These are phyloP conservation scores for Lichtheimia corymbifera DNA, from an alignment of 371 early-diverging fungal species.

Conservation along the genomic window DNA sequence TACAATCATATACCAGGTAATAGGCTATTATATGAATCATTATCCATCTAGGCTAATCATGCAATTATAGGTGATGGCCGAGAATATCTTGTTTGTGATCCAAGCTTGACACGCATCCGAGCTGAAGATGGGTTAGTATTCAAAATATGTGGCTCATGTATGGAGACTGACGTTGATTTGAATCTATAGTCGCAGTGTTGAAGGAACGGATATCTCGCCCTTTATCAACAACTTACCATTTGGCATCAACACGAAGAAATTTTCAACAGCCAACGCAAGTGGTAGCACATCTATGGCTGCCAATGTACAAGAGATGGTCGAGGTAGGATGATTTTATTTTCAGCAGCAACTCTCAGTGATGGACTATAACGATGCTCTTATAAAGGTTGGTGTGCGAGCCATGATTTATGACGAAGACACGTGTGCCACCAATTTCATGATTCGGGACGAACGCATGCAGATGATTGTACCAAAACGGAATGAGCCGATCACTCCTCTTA, in stretches of 20 bases:
- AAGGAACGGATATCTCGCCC: conserved; percentile 44
- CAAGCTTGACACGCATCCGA: conserved; percentile 31
- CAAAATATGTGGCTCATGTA: neutral
- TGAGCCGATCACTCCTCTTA: conserved; percentile 62
- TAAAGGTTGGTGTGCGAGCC: conserved; percentile 6
- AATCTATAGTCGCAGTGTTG: conserved; percentile 22
- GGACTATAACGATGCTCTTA: neutral
- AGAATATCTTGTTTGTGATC: conserved; percentile 43
- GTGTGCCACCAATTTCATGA: conserved; percentile 60
- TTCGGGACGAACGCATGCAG: conserved; percentile 58
- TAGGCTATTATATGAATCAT: conserved; percentile 35
- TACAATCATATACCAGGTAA: conserved; percentile 43
- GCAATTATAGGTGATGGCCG: conserved; percentile 48
- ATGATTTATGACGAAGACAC: conserved; percentile 60
- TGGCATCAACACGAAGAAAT: conserved; percentile 31
- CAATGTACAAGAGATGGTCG: conserved; percentile 52
- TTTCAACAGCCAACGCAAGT: conserved; percentile 48
- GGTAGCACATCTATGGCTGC: conserved; percentile 65
- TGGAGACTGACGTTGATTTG: neutral
- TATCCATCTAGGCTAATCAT: conserved; percentile 46
- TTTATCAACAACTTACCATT: conserved; percentile 53
- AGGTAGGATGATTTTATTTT: conserved; percentile 15
- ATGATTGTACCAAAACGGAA: conserved; percentile 34
- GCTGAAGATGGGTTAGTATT: conserved; percentile 47
- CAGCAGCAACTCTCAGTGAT: neutral